These are phyloP conservation scores for Cymbidium sinense DNA, from an alignment of 106 monocot species.

Conservation along the genomic window DNA sequence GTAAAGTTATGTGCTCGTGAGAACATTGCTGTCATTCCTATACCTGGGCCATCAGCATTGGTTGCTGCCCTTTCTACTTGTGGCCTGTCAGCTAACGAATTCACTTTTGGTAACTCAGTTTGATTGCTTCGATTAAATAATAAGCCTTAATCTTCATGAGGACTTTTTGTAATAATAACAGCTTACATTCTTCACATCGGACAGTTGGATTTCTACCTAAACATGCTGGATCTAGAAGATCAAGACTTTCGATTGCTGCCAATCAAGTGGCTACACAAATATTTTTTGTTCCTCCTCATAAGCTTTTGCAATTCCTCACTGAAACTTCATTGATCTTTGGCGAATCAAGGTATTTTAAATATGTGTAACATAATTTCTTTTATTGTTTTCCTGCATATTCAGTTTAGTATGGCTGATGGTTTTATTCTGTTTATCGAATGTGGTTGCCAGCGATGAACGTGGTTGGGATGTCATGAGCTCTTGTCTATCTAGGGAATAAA, in stretches of 20 bases:
- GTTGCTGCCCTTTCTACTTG: constrained; percentile 89
- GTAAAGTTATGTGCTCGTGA: constrained; percentile 59
- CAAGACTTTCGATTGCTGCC: constrained; percentile 58
- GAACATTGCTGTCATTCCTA: constrained; percentile 67
- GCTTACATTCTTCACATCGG: constrained; percentile 10
- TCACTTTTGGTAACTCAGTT: constrained; percentile 71
- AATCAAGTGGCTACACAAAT: constrained; percentile 68
- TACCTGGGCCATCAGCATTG: constrained; percentile 91
- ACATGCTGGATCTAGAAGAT: constrained; percentile 66
- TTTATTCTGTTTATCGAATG: background rate
- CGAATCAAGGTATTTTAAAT: constrained; percentile 53
- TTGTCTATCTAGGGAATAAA: background rate
- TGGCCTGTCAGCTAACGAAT: constrained; percentile 77
- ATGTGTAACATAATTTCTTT: background rate
- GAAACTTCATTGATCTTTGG: constrained; percentile 83
- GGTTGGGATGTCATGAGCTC: background rate
- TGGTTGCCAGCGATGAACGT: background rate
- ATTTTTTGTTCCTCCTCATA: constrained; percentile 93
- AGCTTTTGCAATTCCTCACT: constrained; percentile 69
- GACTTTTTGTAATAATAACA: background rate
- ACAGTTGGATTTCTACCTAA: constrained; percentile 98
- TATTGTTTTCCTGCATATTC: background rate
- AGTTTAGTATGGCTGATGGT: background rate
- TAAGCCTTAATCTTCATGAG: background rate
- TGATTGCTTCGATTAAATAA: background rate